Conservation (phyloP, 768 basidiomycete genomes). For the Sporobolomyces pararoseus region DNA sequence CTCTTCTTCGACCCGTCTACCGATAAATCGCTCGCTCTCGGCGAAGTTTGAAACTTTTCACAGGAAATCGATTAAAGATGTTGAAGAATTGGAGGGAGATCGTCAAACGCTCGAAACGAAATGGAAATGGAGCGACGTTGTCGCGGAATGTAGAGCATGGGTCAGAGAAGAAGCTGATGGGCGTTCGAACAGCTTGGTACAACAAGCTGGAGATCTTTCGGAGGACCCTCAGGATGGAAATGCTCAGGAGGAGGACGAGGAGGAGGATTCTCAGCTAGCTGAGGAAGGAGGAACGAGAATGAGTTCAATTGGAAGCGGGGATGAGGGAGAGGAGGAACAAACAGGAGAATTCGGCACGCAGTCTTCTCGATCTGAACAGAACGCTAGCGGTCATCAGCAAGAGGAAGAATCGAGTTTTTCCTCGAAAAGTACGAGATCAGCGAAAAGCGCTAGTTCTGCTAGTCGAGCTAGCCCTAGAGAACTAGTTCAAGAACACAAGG, state of each 20-base stretch:
- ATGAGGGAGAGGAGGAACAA: too few relatives aligned
- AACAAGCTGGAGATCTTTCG: too few relatives aligned
- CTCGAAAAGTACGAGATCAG: background rate
- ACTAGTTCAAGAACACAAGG: too few relatives aligned
- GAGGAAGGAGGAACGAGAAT: too few relatives aligned
- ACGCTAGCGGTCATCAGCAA: too few relatives aligned
- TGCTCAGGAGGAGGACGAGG: background rate
- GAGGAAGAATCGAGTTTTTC: background rate
- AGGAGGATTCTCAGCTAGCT: background rate
- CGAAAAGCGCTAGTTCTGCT: background rate
- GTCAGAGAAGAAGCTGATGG: background rate
- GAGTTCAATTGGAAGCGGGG: too few relatives aligned
- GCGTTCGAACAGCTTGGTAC: too few relatives aligned
- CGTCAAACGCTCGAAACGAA: conserved; percentile 2
- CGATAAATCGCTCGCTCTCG: conserved; percentile 6
- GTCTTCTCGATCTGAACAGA: too few relatives aligned
- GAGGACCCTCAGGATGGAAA: too few relatives aligned
- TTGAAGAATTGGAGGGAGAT: background rate
- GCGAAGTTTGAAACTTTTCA: background rate
- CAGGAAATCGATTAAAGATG: background rate
- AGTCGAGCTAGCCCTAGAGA: background rate
- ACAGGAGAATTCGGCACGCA: too few relatives aligned
- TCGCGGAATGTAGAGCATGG: background rate
- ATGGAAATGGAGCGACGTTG: conserved; percentile 14
- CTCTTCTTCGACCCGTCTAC: background rate